These are phyloP conservation scores for Streptanthus diversifolius DNA, from an alignment of 345 rosid species.

Conservation along the genomic window DNA sequence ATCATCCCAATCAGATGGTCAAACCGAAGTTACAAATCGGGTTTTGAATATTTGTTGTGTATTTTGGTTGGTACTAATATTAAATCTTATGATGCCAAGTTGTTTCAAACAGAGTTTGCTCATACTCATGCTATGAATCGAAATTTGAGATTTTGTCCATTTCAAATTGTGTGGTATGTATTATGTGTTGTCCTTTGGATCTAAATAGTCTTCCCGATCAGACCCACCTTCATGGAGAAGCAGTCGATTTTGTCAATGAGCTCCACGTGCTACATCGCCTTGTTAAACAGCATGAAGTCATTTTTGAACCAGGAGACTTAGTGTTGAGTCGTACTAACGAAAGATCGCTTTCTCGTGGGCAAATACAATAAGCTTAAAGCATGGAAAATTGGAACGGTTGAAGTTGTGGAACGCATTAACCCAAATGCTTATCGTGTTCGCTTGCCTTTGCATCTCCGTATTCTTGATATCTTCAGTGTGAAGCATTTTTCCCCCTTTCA, in stretches of 20 bases:
- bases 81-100: neutral
- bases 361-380: neutral
- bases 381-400: neutral
- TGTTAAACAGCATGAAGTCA: neutral
- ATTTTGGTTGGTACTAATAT: neutral
- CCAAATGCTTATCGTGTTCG: neutral
- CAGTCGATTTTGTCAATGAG: neutral
- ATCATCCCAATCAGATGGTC: neutral
- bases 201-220: neutral
- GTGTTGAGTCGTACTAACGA: neutral
- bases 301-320: neutral
- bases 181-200: neutral
- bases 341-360: neutral
- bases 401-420: neutral
- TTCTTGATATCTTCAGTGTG: no score
- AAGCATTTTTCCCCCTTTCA: neutral
- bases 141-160: neutral
- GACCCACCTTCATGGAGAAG: neutral
- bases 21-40: neutral
- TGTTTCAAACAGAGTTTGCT: neutral
- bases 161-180: neutral
- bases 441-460: neutral
- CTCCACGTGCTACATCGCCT: neutral
- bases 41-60: neutral
- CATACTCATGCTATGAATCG: neutral